Percentiles rank a stretch among this genome's conserved stretches.
Conservation (phyloP, 163 green algal species). For the Scenedesmus sp. region DNA sequence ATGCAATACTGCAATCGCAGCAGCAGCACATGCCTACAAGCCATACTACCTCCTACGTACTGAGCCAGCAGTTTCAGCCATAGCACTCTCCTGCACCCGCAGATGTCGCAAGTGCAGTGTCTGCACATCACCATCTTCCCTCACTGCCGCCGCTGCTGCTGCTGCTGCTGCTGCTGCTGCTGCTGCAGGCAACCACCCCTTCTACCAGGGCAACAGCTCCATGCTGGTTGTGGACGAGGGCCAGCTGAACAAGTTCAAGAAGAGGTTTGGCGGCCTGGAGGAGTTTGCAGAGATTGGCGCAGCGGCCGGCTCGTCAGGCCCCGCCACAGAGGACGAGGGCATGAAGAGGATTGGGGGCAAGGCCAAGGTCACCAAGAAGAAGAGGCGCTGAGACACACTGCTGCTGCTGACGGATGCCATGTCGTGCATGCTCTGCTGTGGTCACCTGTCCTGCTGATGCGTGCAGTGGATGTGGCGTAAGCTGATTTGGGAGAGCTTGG, state of each 20-base stretch:
- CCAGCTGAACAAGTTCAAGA: constrained; percentile 88
- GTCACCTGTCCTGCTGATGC: too few relatives aligned
- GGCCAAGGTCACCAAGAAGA: constrained; percentile 50
- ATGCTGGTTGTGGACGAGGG: constrained; percentile 86
- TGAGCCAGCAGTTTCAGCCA: too few relatives aligned
- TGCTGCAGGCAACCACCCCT: constrained; percentile 57
- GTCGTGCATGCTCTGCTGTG: too few relatives aligned
- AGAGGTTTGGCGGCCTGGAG: constrained; percentile 78
- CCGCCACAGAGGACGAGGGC: constrained; percentile 47
- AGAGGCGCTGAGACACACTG: constrained; percentile 31
- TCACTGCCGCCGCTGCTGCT: background rate
- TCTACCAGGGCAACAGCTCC: constrained; percentile 72
- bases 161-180: constrained; percentile 9
- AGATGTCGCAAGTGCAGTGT: background rate
- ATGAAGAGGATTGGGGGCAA: constrained; percentile 53
- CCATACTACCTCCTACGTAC: background rate
- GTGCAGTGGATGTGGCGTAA: too few relatives aligned
- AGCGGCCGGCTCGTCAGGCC: constrained; percentile 44
- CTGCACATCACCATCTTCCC: too few relatives aligned
- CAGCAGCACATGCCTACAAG: background rate
- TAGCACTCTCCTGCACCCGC: too few relatives aligned
- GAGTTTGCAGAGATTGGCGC: constrained; percentile 61
- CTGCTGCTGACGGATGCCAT: background rate
- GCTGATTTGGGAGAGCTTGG: too few relatives aligned
- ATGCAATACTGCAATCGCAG: background rate